Percentiles rank a stretch among this genome's conserved stretches.
Conservation (phyloP, 257 asterid species). For the Forsythia suspensa region DNA sequence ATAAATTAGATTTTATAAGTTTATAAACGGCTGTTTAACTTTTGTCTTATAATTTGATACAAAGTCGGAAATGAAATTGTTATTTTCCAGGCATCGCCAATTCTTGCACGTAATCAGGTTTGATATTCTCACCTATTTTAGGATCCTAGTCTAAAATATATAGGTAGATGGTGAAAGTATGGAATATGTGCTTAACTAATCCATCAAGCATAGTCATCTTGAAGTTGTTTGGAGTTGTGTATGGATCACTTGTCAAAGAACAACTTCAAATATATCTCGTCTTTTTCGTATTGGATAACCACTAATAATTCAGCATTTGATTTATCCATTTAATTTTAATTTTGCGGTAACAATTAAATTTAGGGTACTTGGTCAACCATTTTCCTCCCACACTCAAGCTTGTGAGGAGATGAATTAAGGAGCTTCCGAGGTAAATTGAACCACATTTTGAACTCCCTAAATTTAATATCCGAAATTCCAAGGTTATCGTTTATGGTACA, state of each 20-base stretch:
- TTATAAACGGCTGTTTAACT: not conserved
- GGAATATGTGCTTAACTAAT: not conserved
- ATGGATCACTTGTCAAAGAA: not conserved
- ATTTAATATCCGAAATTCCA: not conserved
- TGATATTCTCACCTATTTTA: not conserved
- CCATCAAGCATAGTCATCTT: not conserved
- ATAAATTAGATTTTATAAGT: not conserved
- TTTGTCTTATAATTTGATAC: not conserved
- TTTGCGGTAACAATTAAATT: not conserved
- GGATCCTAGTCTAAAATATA: not conserved
- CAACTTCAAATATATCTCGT: not conserved
- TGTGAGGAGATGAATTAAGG: not conserved
- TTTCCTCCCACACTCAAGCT: not conserved
- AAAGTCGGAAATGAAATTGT: not conserved
- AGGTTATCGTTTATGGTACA: not conserved
- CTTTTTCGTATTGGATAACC: not conserved
- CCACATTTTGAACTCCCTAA: not conserved
- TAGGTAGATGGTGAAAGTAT: not conserved
- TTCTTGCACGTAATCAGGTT: not conserved
- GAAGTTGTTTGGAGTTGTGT: not conserved
- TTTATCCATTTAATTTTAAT: too few species aligned
- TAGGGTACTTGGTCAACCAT: not conserved
- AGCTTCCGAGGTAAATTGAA: not conserved
- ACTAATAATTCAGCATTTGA: not conserved
- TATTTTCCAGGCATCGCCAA: not conserved